These are phyloP conservation scores for Colletotrichum caudatum DNA, from an alignment of 2,329 filamentous ascomycete species.

Conservation along the genomic window DNA sequence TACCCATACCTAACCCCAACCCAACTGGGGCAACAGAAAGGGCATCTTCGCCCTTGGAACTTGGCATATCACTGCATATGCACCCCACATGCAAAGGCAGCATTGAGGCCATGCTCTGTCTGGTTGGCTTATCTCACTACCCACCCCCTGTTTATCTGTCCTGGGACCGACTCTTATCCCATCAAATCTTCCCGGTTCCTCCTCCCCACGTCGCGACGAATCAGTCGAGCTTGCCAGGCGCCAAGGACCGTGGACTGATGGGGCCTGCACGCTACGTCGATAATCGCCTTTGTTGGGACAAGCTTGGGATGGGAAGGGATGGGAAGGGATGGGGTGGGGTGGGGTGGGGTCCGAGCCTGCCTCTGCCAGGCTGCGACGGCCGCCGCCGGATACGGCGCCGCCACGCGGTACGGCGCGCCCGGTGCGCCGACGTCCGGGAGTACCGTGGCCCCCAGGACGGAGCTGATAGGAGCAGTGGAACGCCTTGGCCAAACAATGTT, in stretches of 20 bases:
- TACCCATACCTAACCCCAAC: too few species aligned
- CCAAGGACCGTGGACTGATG: conserved; percentile 1
- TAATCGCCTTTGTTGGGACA: conserved; percentile 14
- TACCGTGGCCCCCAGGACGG: conserved; percentile 28
- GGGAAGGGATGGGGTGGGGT: too few species aligned
- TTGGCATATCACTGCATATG: conserved; percentile 28
- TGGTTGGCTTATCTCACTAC: conserved; percentile 16
- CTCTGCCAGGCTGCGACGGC: not conserved
- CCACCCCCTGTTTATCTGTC: conserved; percentile 1
- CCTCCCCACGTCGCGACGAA: not conserved
- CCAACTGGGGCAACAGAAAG: conserved; percentile 15
- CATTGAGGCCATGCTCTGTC: conserved; percentile 4
- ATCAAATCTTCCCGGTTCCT: conserved; percentile 11
- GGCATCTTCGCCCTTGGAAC: conserved; percentile 16
- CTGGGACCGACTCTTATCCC: conserved; percentile 21
- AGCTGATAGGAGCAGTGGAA: conserved; percentile 37
- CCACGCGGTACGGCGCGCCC: conserved; percentile 27
- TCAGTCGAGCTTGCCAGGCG: conserved; percentile 10
- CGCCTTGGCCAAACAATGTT: conserved; percentile 34
- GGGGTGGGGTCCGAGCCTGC: not conserved
- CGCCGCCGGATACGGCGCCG: conserved; percentile 22
- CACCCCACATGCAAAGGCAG: conserved; percentile 32
- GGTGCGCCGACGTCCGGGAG: conserved; percentile 28
- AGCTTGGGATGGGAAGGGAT: too few species aligned
- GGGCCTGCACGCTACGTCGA: not conserved